Percentiles rank a stretch among this genome's conserved stretches.
These are phyloP conservation scores for Nannochloropsis granulata DNA, from an alignment of 108 stramenopile species.

Conservation along the genomic window DNA sequence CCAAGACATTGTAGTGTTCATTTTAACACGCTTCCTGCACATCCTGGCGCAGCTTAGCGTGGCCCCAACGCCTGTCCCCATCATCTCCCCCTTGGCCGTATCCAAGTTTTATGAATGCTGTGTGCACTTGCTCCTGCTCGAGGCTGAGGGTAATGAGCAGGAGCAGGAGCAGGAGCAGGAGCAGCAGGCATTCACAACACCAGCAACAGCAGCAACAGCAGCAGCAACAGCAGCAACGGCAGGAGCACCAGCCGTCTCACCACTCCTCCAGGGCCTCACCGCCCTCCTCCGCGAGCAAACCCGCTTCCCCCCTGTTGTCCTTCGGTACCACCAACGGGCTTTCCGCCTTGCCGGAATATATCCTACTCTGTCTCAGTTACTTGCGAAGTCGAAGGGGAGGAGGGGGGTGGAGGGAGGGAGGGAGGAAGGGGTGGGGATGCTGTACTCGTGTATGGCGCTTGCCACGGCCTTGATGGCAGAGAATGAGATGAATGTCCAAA, in stretches of 20 bases:
- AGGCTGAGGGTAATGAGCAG: not conserved
- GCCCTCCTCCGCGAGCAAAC: not conserved
- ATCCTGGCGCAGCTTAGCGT: not conserved
- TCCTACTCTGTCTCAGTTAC: not conserved
- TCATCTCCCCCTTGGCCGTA: not conserved
- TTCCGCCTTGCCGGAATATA: not conserved
- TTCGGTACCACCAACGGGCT: not conserved
- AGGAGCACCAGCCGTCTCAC: too few relatives aligned
- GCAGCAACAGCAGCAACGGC: too few relatives aligned
- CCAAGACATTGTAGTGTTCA: not conserved
- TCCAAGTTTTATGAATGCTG: not conserved
- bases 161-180: too few relatives aligned
- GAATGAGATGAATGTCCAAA: not conserved
- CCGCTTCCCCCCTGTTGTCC: not conserved
- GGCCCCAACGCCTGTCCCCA: not conserved
- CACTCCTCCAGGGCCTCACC: not conserved
- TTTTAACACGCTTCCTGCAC: not conserved
- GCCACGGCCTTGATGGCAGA: not conserved
- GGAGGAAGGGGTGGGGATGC: not conserved
- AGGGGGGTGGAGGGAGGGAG: not conserved
- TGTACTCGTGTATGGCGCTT: not conserved
- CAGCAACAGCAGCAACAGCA: too few relatives aligned
- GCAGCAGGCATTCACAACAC: too few relatives aligned
- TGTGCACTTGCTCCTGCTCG: not conserved
- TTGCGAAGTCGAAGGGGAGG: not conserved